Evolutionary conservation across 129 eudicot species (phyloP), one percentile per base, ranked within the genome.

Genomic region (Flaveria sonorensis): DNA sequence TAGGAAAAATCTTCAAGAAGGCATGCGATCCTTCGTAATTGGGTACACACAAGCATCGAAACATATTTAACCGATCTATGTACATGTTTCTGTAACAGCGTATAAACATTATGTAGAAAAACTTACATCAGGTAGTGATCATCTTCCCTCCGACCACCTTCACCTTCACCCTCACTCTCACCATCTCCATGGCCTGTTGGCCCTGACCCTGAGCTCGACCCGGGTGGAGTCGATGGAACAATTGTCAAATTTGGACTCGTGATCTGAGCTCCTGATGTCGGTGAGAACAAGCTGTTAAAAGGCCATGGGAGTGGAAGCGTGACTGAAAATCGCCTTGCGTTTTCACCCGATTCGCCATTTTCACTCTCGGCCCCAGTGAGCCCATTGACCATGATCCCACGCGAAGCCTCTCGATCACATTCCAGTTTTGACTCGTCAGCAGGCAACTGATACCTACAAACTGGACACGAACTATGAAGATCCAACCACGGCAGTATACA

Each of bases 251-350:
- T 57, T 0, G 71, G 82, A 67, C 46, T 77, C 1, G 46, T 43
- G 64, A 76, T 64, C 51, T 70, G 86, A 42, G 87, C 40, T 57
- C 75, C 83, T 19, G 88, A 53, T 59, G 82, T 59, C 55, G 90
- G 79, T 47, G 91, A 80, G 63, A 90, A 88, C 82, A 90, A 80
- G 64, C 82, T 82, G 65, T 76, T 88, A 4, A 91, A 75, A 6
- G 97, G 90, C 97, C 94, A 91, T 0, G 88, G 92, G 45, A 91
- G 84, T 0, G 87, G 76, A 48, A 91, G 84, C 0, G 86, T 63
- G 10, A 82, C 73, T 0, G 86, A 64, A 30, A 86, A 72, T 64
- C 85, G 85, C 60, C 88, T 85, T 11, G 81, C 77, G 40, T 75
- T 84, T 61, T 59, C 85, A 53, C 70, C 79, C 16, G 10, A 24